Base-by-base conservation (phyloP, 2,329 filamentous ascomycete genomes). In the Lomentospora prolificans region DNA sequence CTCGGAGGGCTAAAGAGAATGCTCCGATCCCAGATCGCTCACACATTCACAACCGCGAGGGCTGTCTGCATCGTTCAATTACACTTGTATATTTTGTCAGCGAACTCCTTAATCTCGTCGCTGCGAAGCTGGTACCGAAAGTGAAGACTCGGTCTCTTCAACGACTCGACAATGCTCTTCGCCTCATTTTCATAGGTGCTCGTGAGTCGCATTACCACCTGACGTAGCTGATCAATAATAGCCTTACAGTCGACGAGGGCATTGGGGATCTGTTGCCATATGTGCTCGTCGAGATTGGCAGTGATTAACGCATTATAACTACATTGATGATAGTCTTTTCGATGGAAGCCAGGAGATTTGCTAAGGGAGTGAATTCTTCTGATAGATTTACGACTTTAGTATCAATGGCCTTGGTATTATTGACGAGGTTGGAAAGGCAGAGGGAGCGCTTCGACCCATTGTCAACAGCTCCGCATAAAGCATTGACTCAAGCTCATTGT, bases 51-150 rank as follows among this genome's bases (percentile, higher is more conserved):
- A 1, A 57, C 55, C 1, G 50, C 50, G 36, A 57, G 22, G 14
- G 55, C 50, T 12, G 55, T 57, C 7, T 57, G 55, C 55, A 57
- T 57, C 7, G 55, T 50, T 22, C 36, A 53, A 9, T 53, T 57
- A 3, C 51, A 57, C 24, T 54, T 57, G 41, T 53, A n/a, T 25
- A 54, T 50, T n/a, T 54, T 54, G 41, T 22, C 27, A 8, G 50
- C 48, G 25, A 53, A 53, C 3, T 50, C 50, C 8, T 57, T 50
- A 9, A 57, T 53, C 17, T 53, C 55, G 4, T 57, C 50, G 14
- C 50, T 57, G 33, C 53, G 55, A 3, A 53, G 19, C 3, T 17
- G 25, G 10, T 48, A 53, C n/a, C 53, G 25, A 25, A 57, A 48
- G 17, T 57, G 50, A 8, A 57, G 39, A 33, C 33, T 53, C n/a